These are phyloP conservation scores for Verruconis gallopava DNA, from an alignment of 2,329 filamentous ascomycete genomes.

Conservation along the genomic window DNA sequence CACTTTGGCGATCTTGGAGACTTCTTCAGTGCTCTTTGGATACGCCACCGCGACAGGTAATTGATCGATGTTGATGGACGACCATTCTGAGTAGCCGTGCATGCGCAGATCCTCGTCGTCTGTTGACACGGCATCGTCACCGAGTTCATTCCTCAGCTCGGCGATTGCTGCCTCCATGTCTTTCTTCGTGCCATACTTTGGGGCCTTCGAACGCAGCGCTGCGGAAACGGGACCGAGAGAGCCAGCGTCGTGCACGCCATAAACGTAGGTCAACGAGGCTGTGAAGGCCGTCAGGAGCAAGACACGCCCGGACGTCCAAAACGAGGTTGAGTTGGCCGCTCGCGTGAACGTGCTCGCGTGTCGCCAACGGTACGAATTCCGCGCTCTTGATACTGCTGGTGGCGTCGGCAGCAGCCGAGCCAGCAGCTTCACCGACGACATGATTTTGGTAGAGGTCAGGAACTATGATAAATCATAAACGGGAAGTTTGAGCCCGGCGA, in stretches of 20 bases:
- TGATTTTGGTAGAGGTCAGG: too few relatives aligned
- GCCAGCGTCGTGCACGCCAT: conserved; percentile 32
- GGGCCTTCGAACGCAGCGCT: conserved; percentile 16
- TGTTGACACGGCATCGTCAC: conserved; percentile 47
- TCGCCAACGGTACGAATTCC: conserved; percentile 1
- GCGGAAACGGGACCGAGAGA: conserved; percentile 19
- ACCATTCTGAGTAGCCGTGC: conserved; percentile 61
- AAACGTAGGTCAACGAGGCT: conserved; percentile 38
- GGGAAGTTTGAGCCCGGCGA: too few relatives aligned
- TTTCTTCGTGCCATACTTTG: conserved; percentile 35
- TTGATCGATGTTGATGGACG: conserved; percentile 50
- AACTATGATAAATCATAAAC: too few relatives aligned
- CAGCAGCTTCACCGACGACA: background rate
- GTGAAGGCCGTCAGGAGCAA: conserved; percentile 37
- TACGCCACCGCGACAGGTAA: conserved; percentile 54
- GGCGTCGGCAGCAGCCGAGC: background rate
- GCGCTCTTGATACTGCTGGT: conserved; percentile 1
- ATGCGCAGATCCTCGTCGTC: conserved; percentile 50
- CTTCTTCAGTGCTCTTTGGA: conserved; percentile 50
- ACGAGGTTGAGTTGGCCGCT: conserved; percentile 11
- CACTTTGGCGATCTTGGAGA: conserved; percentile 51
- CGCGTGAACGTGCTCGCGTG: conserved; percentile 2
- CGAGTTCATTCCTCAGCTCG: conserved; percentile 39
- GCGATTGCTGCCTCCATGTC: conserved; percentile 44
- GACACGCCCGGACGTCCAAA: conserved; percentile 36